Base-by-base conservation (phyloP, 305 asterid species). In the Petunia hybrid region DNA sequence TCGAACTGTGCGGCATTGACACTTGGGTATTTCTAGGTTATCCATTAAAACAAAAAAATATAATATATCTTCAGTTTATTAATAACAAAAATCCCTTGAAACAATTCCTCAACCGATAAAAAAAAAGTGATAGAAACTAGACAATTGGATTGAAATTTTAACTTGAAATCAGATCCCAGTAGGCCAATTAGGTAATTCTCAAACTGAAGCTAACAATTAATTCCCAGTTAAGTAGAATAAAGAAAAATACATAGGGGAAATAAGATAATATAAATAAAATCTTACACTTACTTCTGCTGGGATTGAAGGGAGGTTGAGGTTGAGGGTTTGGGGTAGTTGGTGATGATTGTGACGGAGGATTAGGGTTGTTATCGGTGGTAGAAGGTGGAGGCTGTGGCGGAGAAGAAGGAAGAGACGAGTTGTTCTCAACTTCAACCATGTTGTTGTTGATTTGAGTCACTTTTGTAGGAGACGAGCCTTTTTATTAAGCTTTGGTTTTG, bases 241-340 rank as follows among this genome's bases (percentile, higher is more conserved):
- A 1, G 1, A 4, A 42, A 42, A 39, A 12, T 10, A 39, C 5
- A 59, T n/a, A 59, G 2, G 63, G 12, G 8, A 63, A 62, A 63
- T 4, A n/a, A 68, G 60, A 70, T 31, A 45, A 41, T 22, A 48
- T 43, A 70, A 70, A 22, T 22, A 22, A 22, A 22, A 22, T 70
- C 42, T 45, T 71, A 48, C 61, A 71, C 78, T 71, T 48, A 71
- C 78, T 71, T 71, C 78, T 71, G 41, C 78, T 71, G 12, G 78
- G 78, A 71, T 71, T 71, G 60, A 71, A 71, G 4, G 45, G 35
- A 71, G 45, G 12, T 71, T 35, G 78, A 71, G 31, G 31, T 22
- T 22, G 31, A n/a, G 77, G 9, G 9, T 10, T 41, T 71, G 77
- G 61, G 45, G 45, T 48, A 46, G 62, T 35, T 12, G 78, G 62